Conservation (phyloP, 2,329 filamentous ascomycete genomes). For the Malbranchea cinnamomea region DNA sequence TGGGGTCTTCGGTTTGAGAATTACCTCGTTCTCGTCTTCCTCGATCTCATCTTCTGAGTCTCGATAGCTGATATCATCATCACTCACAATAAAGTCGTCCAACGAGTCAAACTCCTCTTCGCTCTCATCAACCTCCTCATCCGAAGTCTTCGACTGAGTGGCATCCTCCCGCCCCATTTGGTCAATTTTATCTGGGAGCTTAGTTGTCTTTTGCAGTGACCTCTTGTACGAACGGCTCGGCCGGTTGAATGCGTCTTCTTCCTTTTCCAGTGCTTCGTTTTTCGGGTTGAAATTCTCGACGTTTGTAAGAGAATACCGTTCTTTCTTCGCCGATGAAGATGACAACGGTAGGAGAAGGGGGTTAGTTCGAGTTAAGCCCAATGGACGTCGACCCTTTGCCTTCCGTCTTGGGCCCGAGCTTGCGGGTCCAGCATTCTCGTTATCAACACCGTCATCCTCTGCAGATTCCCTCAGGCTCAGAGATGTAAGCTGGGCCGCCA, state of each 20-base stretch:
- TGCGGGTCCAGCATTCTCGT: conserved; percentile 5
- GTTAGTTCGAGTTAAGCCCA: conserved; percentile 20
- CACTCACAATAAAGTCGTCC: conserved; percentile 27
- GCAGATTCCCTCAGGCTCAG: conserved; percentile 12
- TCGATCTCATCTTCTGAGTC: conserved; percentile 16
- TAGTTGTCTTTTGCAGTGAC: conserved; percentile 7
- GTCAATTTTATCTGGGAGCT: conserved; percentile 8
- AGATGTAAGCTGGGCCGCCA: too few relatives aligned
- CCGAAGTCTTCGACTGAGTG: conserved; percentile 12
- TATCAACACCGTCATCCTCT: conserved; percentile 15
- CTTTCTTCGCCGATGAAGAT: conserved; percentile 13
- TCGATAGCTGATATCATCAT: conserved; percentile 24
- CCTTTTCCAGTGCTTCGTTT: conserved; percentile 13
- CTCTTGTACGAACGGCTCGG: background rate
- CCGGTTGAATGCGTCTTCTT: conserved; percentile 7
- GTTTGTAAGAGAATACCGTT: conserved; percentile 21
- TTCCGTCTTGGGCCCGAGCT: conserved; percentile 11
- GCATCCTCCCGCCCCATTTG: conserved; percentile 7
- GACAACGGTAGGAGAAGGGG: conserved; percentile 19
- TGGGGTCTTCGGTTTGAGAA: conserved; percentile 12
- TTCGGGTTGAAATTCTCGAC: conserved; percentile 12
- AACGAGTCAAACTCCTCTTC: conserved; percentile 22
- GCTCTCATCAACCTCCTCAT: conserved; percentile 13
- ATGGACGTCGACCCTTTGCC: conserved; percentile 12
- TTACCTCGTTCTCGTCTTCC: conserved; percentile 14